Evolutionary conservation across 2,329 filamentous ascomycete species (phyloP).

Genomic region (Aspergillus niger): DNA sequence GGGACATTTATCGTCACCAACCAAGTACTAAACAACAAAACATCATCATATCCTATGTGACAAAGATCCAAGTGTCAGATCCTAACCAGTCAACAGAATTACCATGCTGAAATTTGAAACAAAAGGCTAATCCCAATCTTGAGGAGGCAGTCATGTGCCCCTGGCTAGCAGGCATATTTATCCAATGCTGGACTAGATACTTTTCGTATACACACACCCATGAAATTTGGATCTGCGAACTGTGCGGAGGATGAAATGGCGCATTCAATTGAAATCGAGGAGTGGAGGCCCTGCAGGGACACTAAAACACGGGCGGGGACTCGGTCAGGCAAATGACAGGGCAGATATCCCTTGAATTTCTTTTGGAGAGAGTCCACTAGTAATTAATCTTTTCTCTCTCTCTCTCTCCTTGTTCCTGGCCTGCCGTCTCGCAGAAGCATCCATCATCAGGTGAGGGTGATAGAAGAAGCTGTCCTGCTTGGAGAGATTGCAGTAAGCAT

Average conservation of each 20-base stretch:
- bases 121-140: not conserved
- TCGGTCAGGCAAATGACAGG: not conserved
- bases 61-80: not conserved
- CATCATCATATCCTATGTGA: too few relatives aligned
- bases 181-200: not conserved
- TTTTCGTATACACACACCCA: not conserved
- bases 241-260: slow-evolving; percentile 19
- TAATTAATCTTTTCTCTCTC: slow-evolving; percentile 4
- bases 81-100: not conserved
- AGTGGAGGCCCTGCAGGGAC: slow-evolving; percentile 12
- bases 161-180: not conserved
- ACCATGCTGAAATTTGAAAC: not conserved
- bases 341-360: not conserved
- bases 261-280: slow-evolving; percentile 8
- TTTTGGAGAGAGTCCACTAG: slow-evolving; percentile 5
- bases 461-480: not conserved
- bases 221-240: slow-evolving; percentile 34
- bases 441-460: not conserved
- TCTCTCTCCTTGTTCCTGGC: not conserved
- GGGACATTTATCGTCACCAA: not conserved
- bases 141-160: not conserved
- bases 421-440: not conserved
- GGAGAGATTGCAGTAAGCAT: not conserved
- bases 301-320: slow-evolving; percentile 10
- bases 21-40: too few relatives aligned